A percentile compares a stretch with the other conserved stretches of the same genome.
Evolutionary conservation across 495 filamentous ascomycete species (phyloP).

Genomic region (Penicillium steckii): DNA sequence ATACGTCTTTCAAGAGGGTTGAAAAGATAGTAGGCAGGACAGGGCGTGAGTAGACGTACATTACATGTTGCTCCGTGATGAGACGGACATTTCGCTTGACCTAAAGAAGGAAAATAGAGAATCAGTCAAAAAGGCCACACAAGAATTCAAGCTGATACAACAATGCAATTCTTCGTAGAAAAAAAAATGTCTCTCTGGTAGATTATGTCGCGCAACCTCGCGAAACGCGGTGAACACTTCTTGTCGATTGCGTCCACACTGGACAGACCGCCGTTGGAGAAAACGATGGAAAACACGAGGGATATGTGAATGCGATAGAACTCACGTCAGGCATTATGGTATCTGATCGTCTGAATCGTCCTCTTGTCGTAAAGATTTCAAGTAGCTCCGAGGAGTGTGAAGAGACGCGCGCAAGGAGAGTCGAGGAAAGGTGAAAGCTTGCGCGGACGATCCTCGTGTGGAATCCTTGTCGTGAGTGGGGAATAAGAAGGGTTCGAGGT

Average conservation of each 20-base stretch:
- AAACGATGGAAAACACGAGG: neutral
- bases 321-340: conserved; percentile 46
- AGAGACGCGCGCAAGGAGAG: conserved; percentile 6
- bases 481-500: too few relatives aligned
- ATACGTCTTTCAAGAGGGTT: neutral
- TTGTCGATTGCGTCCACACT: neutral
- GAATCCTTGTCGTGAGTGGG: neutral
- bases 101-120: conserved; percentile 35
- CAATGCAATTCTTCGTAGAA: neutral
- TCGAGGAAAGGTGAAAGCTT: conserved; percentile 8
- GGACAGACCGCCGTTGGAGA: neutral
- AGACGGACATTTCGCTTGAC: conserved; percentile 87
- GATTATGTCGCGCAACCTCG: neutral
- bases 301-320: conserved; percentile 7
- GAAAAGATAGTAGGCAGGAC: conserved; percentile 8
- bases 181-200: neutral
- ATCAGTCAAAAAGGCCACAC: neutral
- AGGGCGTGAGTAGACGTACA: conserved; percentile 56
- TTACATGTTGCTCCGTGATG: conserved; percentile 83
- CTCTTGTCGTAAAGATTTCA: neutral
- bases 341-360: neutral
- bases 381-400: neutral
- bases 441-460: neutral
- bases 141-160: neutral
- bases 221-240: neutral